Conservation (phyloP, 495 filamentous ascomycete genomes). For the Penicillium roqueforti region DNA sequence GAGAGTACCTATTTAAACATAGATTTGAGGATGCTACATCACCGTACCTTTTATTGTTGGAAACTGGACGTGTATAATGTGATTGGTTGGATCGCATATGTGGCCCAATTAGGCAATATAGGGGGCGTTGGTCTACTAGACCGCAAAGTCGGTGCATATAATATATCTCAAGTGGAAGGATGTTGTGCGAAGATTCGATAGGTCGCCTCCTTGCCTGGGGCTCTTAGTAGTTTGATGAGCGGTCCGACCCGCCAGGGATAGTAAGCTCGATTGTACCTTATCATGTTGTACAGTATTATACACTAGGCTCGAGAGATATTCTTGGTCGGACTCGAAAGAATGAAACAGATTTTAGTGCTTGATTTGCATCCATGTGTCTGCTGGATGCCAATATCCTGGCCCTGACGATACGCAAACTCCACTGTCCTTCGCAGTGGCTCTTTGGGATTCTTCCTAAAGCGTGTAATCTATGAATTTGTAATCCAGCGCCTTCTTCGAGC, state of each 20-base stretch:
- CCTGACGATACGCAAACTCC: no score
- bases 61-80: background rate
- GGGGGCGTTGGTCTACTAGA: background rate
- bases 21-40: background rate
- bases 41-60: background rate
- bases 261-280: background rate
- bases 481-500: no score
- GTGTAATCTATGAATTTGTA: no score
- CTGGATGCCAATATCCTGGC: no score
- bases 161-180: background rate
- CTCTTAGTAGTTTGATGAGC: background rate
- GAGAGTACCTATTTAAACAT: no score
- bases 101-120: conserved; percentile 3
- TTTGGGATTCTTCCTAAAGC: no score
- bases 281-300: background rate
- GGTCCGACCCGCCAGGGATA: background rate
- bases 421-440: no score
- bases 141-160: background rate
- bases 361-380: no score
- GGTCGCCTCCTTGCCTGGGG: background rate
- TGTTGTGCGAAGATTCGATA: background rate
- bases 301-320: background rate
- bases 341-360: no score
- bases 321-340: no score
- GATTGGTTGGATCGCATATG: conserved; percentile 6